Conservation (phyloP, 192 early-diverging fungal genomes). For the Backusella morwellensis region DNA sequence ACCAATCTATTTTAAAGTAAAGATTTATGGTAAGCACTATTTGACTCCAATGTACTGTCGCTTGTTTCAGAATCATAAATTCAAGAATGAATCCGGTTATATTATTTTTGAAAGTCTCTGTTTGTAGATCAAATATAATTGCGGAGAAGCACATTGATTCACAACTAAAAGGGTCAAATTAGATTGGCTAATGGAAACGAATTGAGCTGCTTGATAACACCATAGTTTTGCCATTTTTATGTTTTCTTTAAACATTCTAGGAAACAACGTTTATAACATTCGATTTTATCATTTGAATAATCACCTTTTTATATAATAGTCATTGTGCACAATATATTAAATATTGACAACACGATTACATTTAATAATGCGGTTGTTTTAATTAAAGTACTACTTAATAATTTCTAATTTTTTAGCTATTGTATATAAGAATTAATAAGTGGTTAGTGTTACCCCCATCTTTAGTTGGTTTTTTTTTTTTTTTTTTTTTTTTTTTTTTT, state of each 20-base stretch:
- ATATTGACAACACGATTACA: no score
- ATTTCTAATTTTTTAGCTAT: no score
- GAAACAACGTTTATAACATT: not conserved
- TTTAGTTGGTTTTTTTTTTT: no score
- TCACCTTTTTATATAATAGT: not conserved
- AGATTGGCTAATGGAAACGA: not conserved
- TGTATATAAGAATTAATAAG: no score
- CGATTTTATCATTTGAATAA: not conserved
- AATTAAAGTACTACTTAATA: no score
- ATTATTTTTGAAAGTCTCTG: not conserved
- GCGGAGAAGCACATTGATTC: no score
- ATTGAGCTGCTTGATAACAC: not conserved
- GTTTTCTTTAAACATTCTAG: not conserved
- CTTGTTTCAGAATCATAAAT: not conserved
- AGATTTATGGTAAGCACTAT: not conserved
- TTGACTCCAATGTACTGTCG: not conserved
- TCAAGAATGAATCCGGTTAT: not conserved
- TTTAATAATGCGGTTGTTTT: no score
- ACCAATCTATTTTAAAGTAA: not conserved
- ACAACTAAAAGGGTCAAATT: no score
- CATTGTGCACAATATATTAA: no score
- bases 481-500: no score
- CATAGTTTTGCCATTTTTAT: not conserved
- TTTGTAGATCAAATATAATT: not conserved
- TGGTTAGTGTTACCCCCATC: no score